Evolutionary conservation across 1,284 basidiomycete genomes (phyloP).

Genomic region (Malassezia caprae): DNA sequence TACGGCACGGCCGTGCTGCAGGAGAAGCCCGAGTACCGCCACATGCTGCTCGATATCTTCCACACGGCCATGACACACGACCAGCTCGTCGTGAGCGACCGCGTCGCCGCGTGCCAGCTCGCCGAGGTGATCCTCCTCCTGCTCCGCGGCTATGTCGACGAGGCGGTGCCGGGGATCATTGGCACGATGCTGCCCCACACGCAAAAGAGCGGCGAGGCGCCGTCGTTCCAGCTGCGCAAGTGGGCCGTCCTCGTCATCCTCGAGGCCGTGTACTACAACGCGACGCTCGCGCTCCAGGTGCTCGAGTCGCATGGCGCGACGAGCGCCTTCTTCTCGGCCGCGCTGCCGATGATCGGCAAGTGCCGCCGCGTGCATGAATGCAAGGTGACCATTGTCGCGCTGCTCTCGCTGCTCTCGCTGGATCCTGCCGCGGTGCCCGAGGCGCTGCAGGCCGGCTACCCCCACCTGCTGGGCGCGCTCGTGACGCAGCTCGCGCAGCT

Average conservation of each 20-base stretch:
- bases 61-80: conserved; percentile 62
- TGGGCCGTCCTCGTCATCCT: conserved; percentile 72
- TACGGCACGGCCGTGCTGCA: conserved; percentile 70
- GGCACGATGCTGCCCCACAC: conserved; percentile 25
- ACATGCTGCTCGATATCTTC: conserved; percentile 76
- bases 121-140: conserved; percentile 72
- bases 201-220: conserved; percentile 49
- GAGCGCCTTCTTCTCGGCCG: conserved; percentile 69
- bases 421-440: conserved; percentile 25
- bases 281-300: conserved; percentile 62
- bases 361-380: conserved; percentile 83
- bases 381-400: conserved; percentile 66
- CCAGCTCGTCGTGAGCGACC: conserved; percentile 59
- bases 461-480: conserved; percentile 30
- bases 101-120: conserved; percentile 72
- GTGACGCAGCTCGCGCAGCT: conserved; percentile 30
- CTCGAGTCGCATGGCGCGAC: conserved; percentile 60
- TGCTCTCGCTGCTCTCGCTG: conserved; percentile 49
- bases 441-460: conserved; percentile 24
- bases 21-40: conserved; percentile 62
- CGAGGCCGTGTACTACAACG: conserved; percentile 75
- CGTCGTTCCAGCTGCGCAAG: conserved; percentile 59
- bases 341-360: conserved; percentile 53
- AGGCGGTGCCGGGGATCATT: conserved; percentile 33
- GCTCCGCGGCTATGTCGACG: conserved; percentile 60